Conservation (phyloP, 2,329 filamentous ascomycete species). For the Penicillium sp. region DNA sequence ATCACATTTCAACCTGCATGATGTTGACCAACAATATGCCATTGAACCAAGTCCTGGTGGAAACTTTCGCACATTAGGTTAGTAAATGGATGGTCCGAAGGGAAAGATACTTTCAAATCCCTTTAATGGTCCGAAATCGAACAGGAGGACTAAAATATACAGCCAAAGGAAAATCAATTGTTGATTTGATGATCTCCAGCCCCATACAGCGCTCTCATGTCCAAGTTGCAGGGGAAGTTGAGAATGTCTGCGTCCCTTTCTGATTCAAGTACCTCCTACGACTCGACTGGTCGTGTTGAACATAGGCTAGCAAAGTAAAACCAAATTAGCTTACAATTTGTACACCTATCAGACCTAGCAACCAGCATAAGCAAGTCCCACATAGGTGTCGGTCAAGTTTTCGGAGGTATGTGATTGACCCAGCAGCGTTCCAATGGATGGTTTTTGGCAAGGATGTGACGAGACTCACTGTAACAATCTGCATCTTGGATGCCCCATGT, state of each 20-base stretch:
- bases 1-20: conserved; percentile 7
- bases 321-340: background rate
- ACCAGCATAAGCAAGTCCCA: background rate
- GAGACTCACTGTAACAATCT: conserved; percentile 14
- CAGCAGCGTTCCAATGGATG: conserved; percentile 5
- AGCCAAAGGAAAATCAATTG: background rate
- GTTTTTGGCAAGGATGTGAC: conserved; percentile 8
- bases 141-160: background rate
- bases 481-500: conserved; percentile 5
- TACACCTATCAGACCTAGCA: background rate
- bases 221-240: background rate
- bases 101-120: background rate
- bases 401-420: conserved; percentile 7
- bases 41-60: background rate
- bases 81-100: background rate
- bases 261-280: background rate
- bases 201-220: background rate
- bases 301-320: conserved; percentile 2
- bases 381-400: background rate
- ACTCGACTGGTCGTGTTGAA: background rate
- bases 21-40: background rate
- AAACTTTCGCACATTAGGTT: background rate
- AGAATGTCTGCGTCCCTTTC: background rate
- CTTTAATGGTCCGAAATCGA: background rate
- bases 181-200: background rate